These are phyloP conservation scores for Plasmodium gaboni DNA, from an alignment of 169 alveolate genomes.

Conservation along the genomic window DNA sequence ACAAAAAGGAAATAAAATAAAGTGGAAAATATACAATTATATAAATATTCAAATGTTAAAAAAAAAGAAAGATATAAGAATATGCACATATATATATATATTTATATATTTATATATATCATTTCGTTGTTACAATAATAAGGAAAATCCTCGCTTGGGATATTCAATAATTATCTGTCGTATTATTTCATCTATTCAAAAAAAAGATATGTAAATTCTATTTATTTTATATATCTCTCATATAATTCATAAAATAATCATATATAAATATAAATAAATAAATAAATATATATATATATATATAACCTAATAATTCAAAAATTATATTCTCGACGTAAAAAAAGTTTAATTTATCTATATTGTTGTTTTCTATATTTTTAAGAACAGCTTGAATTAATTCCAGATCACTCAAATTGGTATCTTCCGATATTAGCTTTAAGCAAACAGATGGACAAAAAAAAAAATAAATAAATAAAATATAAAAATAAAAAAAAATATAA, in stretches of 20 bases:
- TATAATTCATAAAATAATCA: neutral
- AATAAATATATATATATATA: neutral
- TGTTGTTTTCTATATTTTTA: slow-evolving; percentile 52
- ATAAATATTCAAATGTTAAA: neutral
- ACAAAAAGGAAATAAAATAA: neutral
- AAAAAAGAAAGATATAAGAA: slow-evolving; percentile 4
- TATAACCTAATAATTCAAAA: slow-evolving; percentile 50
- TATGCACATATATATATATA: neutral
- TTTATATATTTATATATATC: neutral
- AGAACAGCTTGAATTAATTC: slow-evolving; percentile 49
- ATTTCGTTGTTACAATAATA: slow-evolving; percentile 26
- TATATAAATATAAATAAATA: neutral
- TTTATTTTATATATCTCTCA: slow-evolving; percentile 3
- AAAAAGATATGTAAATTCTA: neutral
- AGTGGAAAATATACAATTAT: neutral
- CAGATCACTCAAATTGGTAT: slow-evolving; percentile 36
- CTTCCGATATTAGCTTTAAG: slow-evolving; percentile 51
- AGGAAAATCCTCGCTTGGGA: slow-evolving; percentile 65
- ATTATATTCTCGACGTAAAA: slow-evolving; percentile 57
- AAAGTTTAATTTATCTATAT: slow-evolving; percentile 46
- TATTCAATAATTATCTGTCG: slow-evolving; percentile 48
- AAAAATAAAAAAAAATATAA: neutral
- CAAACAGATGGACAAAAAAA: neutral
- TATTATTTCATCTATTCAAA: slow-evolving; percentile 56
- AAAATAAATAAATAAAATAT: neutral